A percentile compares a stretch with the other conserved stretches of the same genome.
phyloP scores from a whole-genome alignment of 805 yeast genomes.

The Metschnikowia similis region DNA sequence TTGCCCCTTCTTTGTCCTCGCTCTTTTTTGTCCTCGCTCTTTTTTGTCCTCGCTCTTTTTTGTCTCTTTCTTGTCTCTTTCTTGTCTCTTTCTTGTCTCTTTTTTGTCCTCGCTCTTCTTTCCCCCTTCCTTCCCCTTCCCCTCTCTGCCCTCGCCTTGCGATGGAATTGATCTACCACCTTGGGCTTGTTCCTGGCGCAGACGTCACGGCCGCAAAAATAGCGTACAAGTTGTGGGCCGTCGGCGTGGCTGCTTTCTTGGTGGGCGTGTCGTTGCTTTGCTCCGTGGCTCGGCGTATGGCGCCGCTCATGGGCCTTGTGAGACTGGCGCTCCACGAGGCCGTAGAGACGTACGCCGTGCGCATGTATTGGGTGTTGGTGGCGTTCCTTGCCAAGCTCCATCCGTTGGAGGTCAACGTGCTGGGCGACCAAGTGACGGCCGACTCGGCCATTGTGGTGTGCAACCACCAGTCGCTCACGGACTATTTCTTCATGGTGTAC shows the following conservation, averaged over 20 bases:
- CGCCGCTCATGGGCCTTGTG: conserved; percentile 10
- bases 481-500: conserved; percentile 51
- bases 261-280: conserved; percentile 15
- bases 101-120: no score
- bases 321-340: conserved; percentile 8
- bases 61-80: not conserved
- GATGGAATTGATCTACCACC: conserved; percentile 30
- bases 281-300: conserved; percentile 19
- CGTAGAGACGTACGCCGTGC: conserved; percentile 2
- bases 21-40: no score
- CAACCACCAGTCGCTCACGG: conserved; percentile 69
- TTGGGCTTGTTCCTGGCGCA: conserved; percentile 25
- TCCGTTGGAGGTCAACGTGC: conserved; percentile 31
- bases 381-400: conserved; percentile 9
- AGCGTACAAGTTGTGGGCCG: conserved; percentile 15
- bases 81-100: no score
- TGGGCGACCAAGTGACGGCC: conserved; percentile 39
- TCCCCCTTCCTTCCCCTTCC: not conserved
- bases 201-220: conserved; percentile 8
- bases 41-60: not conserved
- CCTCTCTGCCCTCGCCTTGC: not conserved
- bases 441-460: conserved; percentile 39
- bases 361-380: conserved; percentile 15
- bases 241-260: conserved; percentile 16
- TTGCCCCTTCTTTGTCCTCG: no score